Evolutionary conservation across 2,329 filamentous ascomycete species (phyloP), one percentile per base, ranked within the genome.

Genomic region (Myriosclerotinia curreyana): DNA sequence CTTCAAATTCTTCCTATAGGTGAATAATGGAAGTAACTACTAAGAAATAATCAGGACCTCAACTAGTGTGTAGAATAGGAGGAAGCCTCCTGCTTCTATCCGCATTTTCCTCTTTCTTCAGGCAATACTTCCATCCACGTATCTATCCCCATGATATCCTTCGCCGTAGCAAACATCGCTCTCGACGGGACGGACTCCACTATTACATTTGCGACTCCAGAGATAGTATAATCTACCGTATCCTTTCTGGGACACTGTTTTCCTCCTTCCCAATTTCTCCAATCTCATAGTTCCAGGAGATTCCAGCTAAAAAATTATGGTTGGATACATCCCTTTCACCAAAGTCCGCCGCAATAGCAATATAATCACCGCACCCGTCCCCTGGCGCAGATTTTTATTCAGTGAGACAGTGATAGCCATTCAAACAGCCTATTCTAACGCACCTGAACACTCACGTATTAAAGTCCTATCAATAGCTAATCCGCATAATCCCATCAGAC

Each of bases 181-280:
- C 2, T 59, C 3, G 55, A 59, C 20, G 55, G 38, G 2, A n/a
- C n/a, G n/a, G n/a, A n/a, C 17, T 62, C 2, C 20, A 40, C 3
- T 62, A 49, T n/a, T 12, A 28, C 17, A 48, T 62, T 6, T 62
- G 60, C 50, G 60, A 62, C 17, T 12, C 8, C 15, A 40, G 51
- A n/a, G 60, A 55, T 44, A 44, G 40, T 28, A 49, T 62, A 7
- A 38, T 49, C 12, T 55, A 20, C 60, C 60, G 0, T 54, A 28
- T 11, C 60, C 60, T 20, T 62, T 54, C 17, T 55, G 31, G 42
- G 40, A 51, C 55, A n/a, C 3, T 20, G n/a, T 49, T 12, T 14
- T 22, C 14, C n/a, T 34, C 1, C 38, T 40, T 14, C 11, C 11
- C 38, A 40, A 8, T n/a, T n/a, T n/a, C n/a, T n/a, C n/a, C n/a